Evolutionary conservation across 345 rosid species (phyloP), one percentile per base, ranked within the genome.

Genomic region (Syzygium oleosum): DNA sequence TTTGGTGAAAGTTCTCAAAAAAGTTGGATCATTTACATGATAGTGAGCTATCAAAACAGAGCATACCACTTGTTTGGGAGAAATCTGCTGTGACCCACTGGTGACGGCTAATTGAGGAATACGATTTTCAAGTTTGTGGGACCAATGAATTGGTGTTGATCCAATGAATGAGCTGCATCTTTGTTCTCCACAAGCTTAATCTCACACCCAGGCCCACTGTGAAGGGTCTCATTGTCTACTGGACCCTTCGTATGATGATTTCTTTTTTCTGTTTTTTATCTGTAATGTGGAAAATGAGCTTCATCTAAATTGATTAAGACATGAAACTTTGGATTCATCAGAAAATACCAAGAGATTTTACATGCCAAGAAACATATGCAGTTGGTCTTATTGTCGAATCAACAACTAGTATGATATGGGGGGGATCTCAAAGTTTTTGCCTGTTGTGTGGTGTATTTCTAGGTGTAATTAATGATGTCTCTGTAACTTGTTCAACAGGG

Each of bases 401-500:
- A 85, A 85, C 46, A 34, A 16, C 17, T 43, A 68, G 46, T 68
- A 25, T 34, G 23, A 68, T 21, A 34, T 68, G 79, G 13, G 79
- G 13, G 79, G 46, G 46, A 23, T 68, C 46, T 34, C 46, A 23
- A 10, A 38, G 9, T 73, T 19, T 38, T 73, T 19, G 27, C 49
- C 46, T 38, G 22, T 31, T 16, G 27, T 22, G 12, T 54, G 86
- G 9, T 2, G 17, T 65, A 29, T 65, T 9, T 65, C 22, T 65
- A 29, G 23, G 21, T 41, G 16, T 16, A 52, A 38, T 61, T 25
- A 53, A 38, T 31, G 65, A 56, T 43, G n/a, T 46, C 21, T 31
- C 29, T 78, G 63, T 31, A 54, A 53, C 6, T 54, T 63, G 77
- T 25, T 77, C 86, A 84, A 84, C 91, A 97, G 99, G 99, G 99